phyloP scores from a whole-genome alignment of 176 grass and related monocot genomes.

The Aegilops tauschii region DNA sequence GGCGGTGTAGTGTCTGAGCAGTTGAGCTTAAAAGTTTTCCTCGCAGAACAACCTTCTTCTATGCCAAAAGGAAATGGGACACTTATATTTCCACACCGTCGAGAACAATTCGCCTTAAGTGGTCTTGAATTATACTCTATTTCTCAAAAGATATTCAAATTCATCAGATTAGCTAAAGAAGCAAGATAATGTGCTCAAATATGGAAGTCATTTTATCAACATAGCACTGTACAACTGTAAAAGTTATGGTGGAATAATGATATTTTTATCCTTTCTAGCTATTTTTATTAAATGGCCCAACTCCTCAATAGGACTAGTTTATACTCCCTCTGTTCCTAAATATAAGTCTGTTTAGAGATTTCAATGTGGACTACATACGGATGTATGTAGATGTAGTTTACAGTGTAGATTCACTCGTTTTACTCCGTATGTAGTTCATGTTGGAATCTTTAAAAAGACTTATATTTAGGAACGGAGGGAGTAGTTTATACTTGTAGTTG shows the following conservation, averaged over 20 bases:
- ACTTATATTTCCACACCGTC: neutral
- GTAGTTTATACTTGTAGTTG: neutral
- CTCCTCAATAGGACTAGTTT: neutral
- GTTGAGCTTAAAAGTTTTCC: neutral
- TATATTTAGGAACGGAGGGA: too few species aligned
- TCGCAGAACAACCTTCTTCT: conserved; percentile 10
- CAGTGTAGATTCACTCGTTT: too few species aligned
- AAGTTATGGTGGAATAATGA: neutral
- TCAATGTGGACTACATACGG: too few species aligned
- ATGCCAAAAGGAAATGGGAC: conserved; percentile 9
- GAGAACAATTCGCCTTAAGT: neutral
- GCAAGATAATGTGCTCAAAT: neutral
- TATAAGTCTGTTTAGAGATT: too few species aligned
- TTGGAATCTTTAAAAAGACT: too few species aligned
- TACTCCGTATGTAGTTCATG: too few species aligned
- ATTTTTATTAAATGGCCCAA: neutral
- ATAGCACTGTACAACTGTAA: neutral
- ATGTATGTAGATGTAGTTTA: too few species aligned
- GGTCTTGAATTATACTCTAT: neutral
- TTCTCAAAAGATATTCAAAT: neutral
- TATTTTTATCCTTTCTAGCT: neutral
- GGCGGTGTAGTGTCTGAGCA: neutral
- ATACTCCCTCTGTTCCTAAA: too few species aligned
- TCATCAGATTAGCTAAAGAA: conserved; percentile 2
- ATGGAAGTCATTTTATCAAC: neutral